phyloP scores from a whole-genome alignment of 1,284 basidiomycete genomes.

The Tilletia horrida region DNA sequence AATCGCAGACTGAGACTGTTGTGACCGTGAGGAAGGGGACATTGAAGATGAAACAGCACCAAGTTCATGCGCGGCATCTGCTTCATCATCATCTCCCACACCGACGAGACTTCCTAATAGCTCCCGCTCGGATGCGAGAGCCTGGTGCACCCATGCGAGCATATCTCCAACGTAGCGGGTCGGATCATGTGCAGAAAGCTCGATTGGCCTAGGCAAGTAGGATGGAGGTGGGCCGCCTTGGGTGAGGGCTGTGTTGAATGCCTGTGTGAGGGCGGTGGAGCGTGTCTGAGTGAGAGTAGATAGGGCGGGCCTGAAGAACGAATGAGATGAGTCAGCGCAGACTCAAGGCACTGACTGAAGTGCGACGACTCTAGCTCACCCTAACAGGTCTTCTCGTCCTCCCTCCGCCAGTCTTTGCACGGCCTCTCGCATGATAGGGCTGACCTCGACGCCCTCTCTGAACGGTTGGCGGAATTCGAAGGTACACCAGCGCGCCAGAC shows the following conservation, averaged over 20 bases:
- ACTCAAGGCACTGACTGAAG: too few relatives aligned
- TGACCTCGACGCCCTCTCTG: slow-evolving; percentile 67
- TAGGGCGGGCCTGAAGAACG: slow-evolving; percentile 59
- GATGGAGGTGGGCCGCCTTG: slow-evolving; percentile 71
- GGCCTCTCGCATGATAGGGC: slow-evolving; percentile 68
- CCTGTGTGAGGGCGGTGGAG: slow-evolving; percentile 70
- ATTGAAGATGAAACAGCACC: background rate
- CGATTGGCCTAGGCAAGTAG: slow-evolving; percentile 85
- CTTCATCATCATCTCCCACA: slow-evolving; percentile 56
- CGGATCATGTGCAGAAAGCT: slow-evolving; percentile 94
- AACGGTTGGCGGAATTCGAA: slow-evolving; percentile 72
- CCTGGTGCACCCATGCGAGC: slow-evolving; percentile 97
- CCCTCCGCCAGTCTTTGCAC: slow-evolving; percentile 70
- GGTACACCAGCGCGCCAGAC: slow-evolving; percentile 78
- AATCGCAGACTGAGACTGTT: background rate
- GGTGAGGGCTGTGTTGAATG: slow-evolving; percentile 83
- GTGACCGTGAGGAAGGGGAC: background rate
- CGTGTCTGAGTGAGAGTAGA: slow-evolving; percentile 74
- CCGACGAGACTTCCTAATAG: slow-evolving; percentile 42
- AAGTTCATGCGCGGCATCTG: slow-evolving; percentile 39
- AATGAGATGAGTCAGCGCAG: background rate
- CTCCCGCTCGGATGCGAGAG: slow-evolving; percentile 88
- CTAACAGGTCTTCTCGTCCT: slow-evolving; percentile 57
- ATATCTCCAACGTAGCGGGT: slow-evolving; percentile 94
- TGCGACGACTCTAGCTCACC: background rate